Evolutionary conservation across 192 early-diverging fungal species (phyloP), one percentile per base, ranked within the genome.

Genomic region (Coemansia sp.): DNA sequence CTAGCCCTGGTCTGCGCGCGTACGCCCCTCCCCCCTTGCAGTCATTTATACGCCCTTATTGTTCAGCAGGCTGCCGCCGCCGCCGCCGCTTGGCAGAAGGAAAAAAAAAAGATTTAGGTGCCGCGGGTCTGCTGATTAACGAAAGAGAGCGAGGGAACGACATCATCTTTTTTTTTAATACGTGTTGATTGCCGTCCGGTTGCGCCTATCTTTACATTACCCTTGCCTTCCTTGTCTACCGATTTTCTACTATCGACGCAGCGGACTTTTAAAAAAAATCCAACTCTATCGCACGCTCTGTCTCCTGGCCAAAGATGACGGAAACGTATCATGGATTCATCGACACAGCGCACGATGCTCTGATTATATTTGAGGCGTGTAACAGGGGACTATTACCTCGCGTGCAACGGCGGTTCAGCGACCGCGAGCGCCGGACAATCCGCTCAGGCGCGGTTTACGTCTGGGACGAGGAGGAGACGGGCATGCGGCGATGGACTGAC

Each of bases 401-500:
- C 46, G 89, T 95, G 15, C 93, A 92, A 71, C 88, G 95, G 10
- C 88, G 95, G 39, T 86, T 96, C 34, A 90, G 92, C 29, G 93
- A 94, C 44, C 90, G 90, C 52, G 95, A 96, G 79, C 89, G 94
- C 62, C 87, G 87, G 40, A 84, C 85, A 60, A 92, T 96, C 68
- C 86, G 87, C 55, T 93, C 95, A 3, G 94, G 94, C 1, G 90
- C 94, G 1, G 90, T 95, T 12, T 96, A 93, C 76, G 89, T 92
- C 46, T 96, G 94, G 90, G 93, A 95, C 79, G 95, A 96, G 85
- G 88, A 93, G 49, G 95, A 96, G 68, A 90, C 92, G 7, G 92
- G 94, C 11, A 96, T 96, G 90, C 82, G 92, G 62, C 83, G 95
- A 39, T 96, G 95, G 95, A 95, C 95, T 0, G 95, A 96, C 76